Base-by-base conservation (phyloP, 2,329 filamentous ascomycete genomes). In the Trichoderma lentiforme region DNA sequence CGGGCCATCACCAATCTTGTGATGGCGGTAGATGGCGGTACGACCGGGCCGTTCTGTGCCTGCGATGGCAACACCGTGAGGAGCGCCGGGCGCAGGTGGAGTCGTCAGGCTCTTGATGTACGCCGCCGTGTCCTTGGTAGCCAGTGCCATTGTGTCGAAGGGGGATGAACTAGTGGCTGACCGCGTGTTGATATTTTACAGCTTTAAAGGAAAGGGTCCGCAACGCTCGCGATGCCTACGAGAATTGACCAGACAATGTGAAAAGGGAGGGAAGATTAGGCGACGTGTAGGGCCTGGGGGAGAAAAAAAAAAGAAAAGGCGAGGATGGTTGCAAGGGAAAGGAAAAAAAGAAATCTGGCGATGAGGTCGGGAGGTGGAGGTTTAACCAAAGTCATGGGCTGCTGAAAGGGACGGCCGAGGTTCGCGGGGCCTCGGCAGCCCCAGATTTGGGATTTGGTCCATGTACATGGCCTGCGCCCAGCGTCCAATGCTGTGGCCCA, bases 11-110 rank as follows among this genome's bases (percentile, higher is more conserved):
- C 87, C 86, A 78, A 91, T 91, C 74, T 89, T 89, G 89, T 91
- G 97, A 82, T 97, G 92, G 73, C 96, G 90, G 83, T 98, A 98
- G 74, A 97, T 83, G 61, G 89, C 84, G 64, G 88, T 92, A 76
- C 94, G 91, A 73, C 91, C 92, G 63, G 93, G 90, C 73, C 86
- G 85, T 81, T 93, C 89, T 61, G 92, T 91, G 74, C 92, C 92
- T 1, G 94, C 91, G 24, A 99, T 77, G 14, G 93, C 84, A 15
- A 97, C 85, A 60, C 92, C 92, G 80, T 96, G 96, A 1, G 94
- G 93, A 63, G 89, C 84, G 74, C 94, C 94, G 9, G 91, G 88
- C 4, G 93, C 90, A 62, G 94, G 93, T 18, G 88, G 86, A 71
- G 83, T 80, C 66, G 86, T 82, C 71, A 93, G 82, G 79, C 90